Evolutionary conservation across 1,284 basidiomycete genomes (phyloP).

Genomic region (Cystobasidiaceae sp.): DNA sequence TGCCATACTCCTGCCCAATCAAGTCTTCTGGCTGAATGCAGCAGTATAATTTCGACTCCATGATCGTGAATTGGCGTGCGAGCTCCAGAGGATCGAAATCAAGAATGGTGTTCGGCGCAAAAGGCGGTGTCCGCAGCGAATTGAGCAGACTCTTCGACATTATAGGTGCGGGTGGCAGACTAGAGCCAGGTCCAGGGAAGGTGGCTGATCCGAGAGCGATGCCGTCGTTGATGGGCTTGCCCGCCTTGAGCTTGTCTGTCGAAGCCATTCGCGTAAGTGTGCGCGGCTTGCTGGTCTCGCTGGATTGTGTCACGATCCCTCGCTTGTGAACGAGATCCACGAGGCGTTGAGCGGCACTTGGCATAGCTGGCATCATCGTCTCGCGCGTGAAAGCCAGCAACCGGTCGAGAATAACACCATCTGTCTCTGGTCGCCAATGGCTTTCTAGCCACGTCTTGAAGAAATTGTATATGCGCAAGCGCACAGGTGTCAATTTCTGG

Average conservation of each 20-base stretch:
- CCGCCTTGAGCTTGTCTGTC: slow-evolving; percentile 43
- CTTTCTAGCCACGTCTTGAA: slow-evolving; percentile 88
- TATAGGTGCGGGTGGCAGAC: slow-evolving; percentile 56
- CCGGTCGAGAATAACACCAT: slow-evolving; percentile 51
- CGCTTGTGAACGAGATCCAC: slow-evolving; percentile 59
- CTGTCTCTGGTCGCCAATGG: slow-evolving; percentile 68
- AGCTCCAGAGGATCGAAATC: slow-evolving; percentile 72
- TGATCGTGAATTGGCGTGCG: slow-evolving; percentile 54
- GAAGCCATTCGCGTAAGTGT: slow-evolving; percentile 44
- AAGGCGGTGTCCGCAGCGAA: slow-evolving; percentile 52
- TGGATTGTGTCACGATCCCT: slow-evolving; percentile 51
- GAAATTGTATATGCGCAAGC: slow-evolving; percentile 82
- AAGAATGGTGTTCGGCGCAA: slow-evolving; percentile 61
- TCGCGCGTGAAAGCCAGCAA: slow-evolving; percentile 63
- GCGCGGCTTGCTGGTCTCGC: slow-evolving; percentile 36
- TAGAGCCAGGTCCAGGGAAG: slow-evolving; percentile 3
- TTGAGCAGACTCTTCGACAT: slow-evolving; percentile 73
- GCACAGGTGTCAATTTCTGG: slow-evolving; percentile 77
- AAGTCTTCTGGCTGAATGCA: slow-evolving; percentile 49
- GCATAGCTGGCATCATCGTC: slow-evolving; percentile 60
- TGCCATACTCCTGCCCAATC: slow-evolving; percentile 46
- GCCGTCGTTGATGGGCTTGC: slow-evolving; percentile 52
- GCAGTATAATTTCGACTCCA: slow-evolving; percentile 46
- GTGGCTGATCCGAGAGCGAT: slow-evolving; percentile 54
- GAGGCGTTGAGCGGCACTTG: slow-evolving; percentile 63